These are phyloP conservation scores for Petrea volubilis DNA, from an alignment of 257 asterid species.

Conservation along the genomic window DNA sequence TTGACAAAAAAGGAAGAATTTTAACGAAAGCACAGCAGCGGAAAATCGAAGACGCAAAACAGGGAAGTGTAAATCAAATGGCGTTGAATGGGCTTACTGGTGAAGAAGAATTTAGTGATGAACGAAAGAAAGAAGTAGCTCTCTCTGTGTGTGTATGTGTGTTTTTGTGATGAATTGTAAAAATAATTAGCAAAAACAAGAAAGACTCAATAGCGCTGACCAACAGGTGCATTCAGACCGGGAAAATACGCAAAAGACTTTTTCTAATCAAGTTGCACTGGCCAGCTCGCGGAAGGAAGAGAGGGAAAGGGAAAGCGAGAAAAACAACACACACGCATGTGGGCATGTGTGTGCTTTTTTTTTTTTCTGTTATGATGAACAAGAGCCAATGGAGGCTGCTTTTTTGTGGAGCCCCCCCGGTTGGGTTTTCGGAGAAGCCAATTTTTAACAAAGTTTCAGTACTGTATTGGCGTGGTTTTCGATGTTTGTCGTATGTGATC, in stretches of 20 bases:
- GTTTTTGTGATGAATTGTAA: not conserved
- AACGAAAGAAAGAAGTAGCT: not conserved
- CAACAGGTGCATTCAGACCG: not conserved
- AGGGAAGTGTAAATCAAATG: not conserved
- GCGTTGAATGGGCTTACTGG: not conserved
- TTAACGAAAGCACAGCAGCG: not conserved
- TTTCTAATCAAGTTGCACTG: conserved; percentile 22
- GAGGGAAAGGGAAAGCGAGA: not conserved
- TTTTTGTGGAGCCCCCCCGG: not conserved
- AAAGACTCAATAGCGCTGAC: conserved; percentile 29
- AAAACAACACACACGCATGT: not conserved
- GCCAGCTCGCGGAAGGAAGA: not conserved
- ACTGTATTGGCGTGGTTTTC: conserved; percentile 13
- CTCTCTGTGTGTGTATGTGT: not conserved
- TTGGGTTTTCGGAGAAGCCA: not conserved
- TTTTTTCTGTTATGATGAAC: too few relatives aligned
- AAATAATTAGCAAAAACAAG: not conserved
- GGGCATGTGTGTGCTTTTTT: conserved; percentile 18
- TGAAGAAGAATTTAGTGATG: not conserved
- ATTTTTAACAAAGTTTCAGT: not conserved
- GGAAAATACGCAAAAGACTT: conserved; percentile 15
- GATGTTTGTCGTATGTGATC: conserved; percentile 11
- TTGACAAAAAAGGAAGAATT: not conserved
- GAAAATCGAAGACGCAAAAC: conserved; percentile 1
- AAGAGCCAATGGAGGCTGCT: not conserved